Conservation (phyloP, 2,329 filamentous ascomycete species). For the Phaeosphaeriaceae sp. region DNA sequence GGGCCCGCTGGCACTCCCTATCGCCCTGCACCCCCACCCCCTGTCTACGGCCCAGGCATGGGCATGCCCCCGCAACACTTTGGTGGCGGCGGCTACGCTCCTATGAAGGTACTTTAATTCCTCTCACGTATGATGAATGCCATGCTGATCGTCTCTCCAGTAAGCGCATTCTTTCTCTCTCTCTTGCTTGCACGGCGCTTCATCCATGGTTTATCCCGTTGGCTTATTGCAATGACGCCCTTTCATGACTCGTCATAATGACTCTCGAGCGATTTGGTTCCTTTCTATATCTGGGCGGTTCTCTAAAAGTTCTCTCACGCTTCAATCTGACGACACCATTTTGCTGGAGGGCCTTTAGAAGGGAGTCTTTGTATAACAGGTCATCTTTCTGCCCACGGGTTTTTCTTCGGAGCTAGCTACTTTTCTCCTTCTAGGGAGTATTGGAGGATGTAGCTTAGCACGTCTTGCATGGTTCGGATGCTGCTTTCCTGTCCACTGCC, state of each 20-base stretch:
- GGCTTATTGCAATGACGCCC: conserved; percentile 44
- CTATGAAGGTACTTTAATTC: conserved; percentile 64
- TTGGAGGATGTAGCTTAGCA: conserved; percentile 46
- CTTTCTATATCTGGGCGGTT: conserved; percentile 46
- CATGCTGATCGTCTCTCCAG: conserved; percentile 24
- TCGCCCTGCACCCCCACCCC: conserved; percentile 85
- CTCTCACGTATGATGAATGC: neutral
- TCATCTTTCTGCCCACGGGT: conserved; percentile 41
- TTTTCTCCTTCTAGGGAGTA: conserved; percentile 32
- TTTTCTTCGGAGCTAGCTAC: conserved; percentile 38
- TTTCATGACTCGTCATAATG: conserved; percentile 48
- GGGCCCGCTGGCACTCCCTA: conserved; percentile 95
- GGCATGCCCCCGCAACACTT: conserved; percentile 69
- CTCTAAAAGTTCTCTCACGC: conserved; percentile 45
- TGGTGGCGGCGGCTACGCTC: conserved; percentile 67
- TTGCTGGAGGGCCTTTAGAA: conserved; percentile 44
- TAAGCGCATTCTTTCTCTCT: conserved; percentile 49
- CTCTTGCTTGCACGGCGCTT: conserved; percentile 43
- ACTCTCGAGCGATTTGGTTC: conserved; percentile 47
- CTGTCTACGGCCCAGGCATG: conserved; percentile 71
- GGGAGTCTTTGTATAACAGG: conserved; percentile 48
- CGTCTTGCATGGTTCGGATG: conserved; percentile 42
- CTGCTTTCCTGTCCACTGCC: conserved; percentile 41
- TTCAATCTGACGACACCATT: conserved; percentile 45
- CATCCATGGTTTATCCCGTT: conserved; percentile 43